Percentiles rank a stretch among this genome's conserved stretches.
phyloP scores from a whole-genome alignment of 148 eudicot genomes.

The Hydrangea macrophylla region DNA sequence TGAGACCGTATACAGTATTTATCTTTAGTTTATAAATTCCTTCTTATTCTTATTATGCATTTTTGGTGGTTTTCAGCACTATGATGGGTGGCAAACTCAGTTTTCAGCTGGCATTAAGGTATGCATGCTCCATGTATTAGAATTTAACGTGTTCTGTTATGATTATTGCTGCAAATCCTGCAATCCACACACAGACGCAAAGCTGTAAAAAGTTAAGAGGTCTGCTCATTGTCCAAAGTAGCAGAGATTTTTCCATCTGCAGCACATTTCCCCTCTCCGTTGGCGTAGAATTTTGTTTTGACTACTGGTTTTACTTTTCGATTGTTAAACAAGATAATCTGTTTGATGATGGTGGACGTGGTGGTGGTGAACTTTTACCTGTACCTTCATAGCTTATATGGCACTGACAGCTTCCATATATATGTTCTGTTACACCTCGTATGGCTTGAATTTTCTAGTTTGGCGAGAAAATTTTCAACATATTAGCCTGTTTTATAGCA shows the following conservation, averaged over 20 bases:
- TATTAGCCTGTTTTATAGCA: neutral
- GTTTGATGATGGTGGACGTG: no score
- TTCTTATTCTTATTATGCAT: slow-evolving; percentile 13
- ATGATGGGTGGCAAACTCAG: slow-evolving; percentile 73
- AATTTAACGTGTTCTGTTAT: neutral
- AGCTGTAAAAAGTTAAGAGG: no score
- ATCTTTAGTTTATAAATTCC: slow-evolving; percentile 9
- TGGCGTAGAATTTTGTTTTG: no score
- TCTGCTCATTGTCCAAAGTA: no score
- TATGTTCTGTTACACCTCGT: neutral
- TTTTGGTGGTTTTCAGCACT: slow-evolving; percentile 44
- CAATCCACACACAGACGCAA: no score
- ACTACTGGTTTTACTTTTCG: no score
- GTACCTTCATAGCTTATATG: no score
- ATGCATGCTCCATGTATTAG: slow-evolving; percentile 15
- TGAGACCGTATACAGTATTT: neutral
- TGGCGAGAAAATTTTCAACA: neutral
- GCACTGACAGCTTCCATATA: no score
- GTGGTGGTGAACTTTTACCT: no score
- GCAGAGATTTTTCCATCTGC: no score
- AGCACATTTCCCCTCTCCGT: no score
- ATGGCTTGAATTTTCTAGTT: neutral
- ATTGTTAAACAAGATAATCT: no score
- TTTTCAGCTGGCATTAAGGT: slow-evolving; percentile 88
- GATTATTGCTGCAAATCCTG: neutral